A percentile compares a stretch with the other conserved stretches of the same genome.
These are phyloP conservation scores for Aspergillus ochraceus DNA, from an alignment of 2,329 filamentous ascomycete species.

Conservation along the genomic window DNA sequence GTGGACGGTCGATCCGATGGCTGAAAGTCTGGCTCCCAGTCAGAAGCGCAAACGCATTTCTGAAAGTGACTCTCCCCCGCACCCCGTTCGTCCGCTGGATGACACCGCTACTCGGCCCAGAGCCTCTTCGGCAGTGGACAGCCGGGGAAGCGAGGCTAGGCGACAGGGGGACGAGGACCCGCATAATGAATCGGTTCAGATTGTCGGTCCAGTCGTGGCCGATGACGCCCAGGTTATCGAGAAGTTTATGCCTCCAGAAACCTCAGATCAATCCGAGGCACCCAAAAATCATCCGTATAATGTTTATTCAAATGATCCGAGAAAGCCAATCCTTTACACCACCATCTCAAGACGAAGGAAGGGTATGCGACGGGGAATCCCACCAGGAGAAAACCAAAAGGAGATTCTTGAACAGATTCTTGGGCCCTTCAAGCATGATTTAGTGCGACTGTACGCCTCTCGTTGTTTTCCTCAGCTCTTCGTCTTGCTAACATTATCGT, in stretches of 20 bases:
- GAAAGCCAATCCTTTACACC: constrained; percentile 48
- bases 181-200: constrained; percentile 51
- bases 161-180: constrained; percentile 36
- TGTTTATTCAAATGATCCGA: constrained; percentile 50
- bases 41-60: constrained; percentile 40
- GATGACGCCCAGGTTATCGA: constrained; percentile 62
- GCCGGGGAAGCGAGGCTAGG: constrained; percentile 31
- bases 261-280: constrained; percentile 39
- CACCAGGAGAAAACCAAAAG: constrained; percentile 50
- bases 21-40: constrained; percentile 25
- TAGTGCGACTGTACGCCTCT: constrained; percentile 53
- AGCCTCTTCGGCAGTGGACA: constrained; percentile 25
- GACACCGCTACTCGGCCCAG: constrained; percentile 23
- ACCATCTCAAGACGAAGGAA: constrained; percentile 53
- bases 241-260: constrained; percentile 54
- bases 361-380: constrained; percentile 45
- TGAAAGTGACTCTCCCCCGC: constrained; percentile 26
- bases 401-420: constrained; percentile 61
- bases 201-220: constrained; percentile 60
- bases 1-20: constrained; percentile 28
- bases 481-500: constrained; percentile 2
- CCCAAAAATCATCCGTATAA: constrained; percentile 50
- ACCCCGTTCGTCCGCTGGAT: constrained; percentile 18
- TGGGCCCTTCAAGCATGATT: constrained; percentile 53
- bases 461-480: not conserved